These are phyloP conservation scores for Akanthomyces uredinophilus DNA, from an alignment of 2,329 filamentous ascomycete genomes.

Conservation along the genomic window DNA sequence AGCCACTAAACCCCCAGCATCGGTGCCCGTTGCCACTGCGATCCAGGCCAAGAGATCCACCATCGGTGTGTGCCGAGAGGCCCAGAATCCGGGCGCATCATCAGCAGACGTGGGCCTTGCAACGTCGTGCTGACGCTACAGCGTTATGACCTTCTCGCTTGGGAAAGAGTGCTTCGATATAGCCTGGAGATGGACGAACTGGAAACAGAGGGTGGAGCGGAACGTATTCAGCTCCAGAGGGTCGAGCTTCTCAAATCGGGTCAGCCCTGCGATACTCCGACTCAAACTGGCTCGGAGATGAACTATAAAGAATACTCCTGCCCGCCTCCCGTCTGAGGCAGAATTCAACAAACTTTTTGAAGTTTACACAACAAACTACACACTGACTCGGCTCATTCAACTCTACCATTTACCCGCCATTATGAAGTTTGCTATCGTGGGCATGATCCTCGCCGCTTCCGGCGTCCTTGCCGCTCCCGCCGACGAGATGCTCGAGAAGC, in stretches of 20 bases:
- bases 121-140: neutral
- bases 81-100: neutral
- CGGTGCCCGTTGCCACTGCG: neutral
- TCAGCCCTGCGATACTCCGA: constrained; percentile 11
- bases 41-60: constrained; percentile 13
- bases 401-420: neutral
- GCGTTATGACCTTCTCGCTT: neutral
- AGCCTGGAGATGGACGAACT: neutral
- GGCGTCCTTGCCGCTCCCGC: constrained; percentile 10
- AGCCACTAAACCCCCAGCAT: constrained; percentile 7
- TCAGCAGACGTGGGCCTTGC: neutral
- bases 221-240: neutral
- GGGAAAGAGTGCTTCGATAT: neutral
- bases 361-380: neutral
- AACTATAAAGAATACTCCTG: neutral
- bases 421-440: constrained; percentile 14
- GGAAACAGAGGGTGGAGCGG: neutral
- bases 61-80: neutral
- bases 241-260: neutral
- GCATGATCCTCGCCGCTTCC: constrained; percentile 11
- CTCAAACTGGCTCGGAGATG: neutral
- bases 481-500: constrained; percentile 15
- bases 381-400: neutral
- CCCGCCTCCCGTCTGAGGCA: neutral
- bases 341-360: neutral